Conservation (phyloP, 345 rosid species). For the Brassica nigra region DNA sequence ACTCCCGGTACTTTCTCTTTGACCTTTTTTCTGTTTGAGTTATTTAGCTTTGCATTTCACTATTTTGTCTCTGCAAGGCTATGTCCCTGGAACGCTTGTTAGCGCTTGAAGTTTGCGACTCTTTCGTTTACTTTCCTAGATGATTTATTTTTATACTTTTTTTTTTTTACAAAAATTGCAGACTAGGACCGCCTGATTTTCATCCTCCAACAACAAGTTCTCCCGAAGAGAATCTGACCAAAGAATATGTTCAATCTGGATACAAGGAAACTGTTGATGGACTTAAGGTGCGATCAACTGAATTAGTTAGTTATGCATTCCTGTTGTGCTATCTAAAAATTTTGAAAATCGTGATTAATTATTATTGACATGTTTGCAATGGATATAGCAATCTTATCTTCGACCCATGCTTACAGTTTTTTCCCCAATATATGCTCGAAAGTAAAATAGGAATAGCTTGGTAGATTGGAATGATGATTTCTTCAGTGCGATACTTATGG, state of each 20-base stretch:
- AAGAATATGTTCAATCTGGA: constrained; percentile 77
- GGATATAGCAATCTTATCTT: not conserved
- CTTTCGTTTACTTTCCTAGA: constrained; percentile 11
- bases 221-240: constrained; percentile 88
- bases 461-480: constrained; percentile 22
- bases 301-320: constrained; percentile 7
- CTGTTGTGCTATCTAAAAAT: not conserved
- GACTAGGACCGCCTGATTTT: constrained; percentile 97
- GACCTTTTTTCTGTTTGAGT: constrained; percentile 3
- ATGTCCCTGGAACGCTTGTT: constrained; percentile 16
- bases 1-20: constrained; percentile 66
- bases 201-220: constrained; percentile 86
- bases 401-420: constrained; percentile 15
- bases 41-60: not conserved
- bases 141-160: constrained; percentile 36
- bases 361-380: constrained; percentile 14
- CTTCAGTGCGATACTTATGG: too few species aligned
- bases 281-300: constrained; percentile 68
- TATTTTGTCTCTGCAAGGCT: constrained; percentile 18
- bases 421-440: not conserved
- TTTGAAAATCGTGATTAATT: not conserved
- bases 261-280: constrained; percentile 96
- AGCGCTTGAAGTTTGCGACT: not conserved
- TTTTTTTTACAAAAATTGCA: constrained; percentile 45
- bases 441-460: not conserved